phyloP scores from a whole-genome alignment of 306 rosid species.

The Pachyrhizus erosus region DNA sequence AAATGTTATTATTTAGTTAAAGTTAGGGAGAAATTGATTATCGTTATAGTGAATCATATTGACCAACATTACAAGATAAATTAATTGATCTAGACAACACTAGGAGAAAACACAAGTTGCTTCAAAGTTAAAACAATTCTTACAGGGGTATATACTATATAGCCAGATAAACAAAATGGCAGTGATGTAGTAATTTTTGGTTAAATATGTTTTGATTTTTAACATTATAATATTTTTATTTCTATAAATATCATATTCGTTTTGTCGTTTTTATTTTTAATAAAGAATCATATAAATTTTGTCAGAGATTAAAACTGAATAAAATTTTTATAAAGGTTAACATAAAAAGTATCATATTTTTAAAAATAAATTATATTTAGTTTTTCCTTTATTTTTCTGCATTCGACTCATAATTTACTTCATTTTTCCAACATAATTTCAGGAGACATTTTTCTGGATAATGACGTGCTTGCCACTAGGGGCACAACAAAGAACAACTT shows the following conservation, averaged over 20 bases:
- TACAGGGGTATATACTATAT: neutral
- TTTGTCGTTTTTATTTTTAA: neutral
- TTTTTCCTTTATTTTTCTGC: neutral
- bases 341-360: too few species aligned
- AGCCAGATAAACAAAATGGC: neutral
- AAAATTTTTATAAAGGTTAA: too few species aligned
- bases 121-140: neutral
- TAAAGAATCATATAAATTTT: too few species aligned
- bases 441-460: too few species aligned
- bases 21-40: neutral
- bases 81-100: neutral
- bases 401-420: neutral
- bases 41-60: conserved; percentile 4
- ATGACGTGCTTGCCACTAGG: too few species aligned
- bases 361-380: too few species aligned
- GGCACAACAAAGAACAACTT: too few species aligned
- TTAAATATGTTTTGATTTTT: neutral
- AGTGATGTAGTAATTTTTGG: neutral
- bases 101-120: neutral
- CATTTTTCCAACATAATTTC: too few species aligned
- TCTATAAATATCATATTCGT: neutral
- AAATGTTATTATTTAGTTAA: neutral
- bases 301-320: too few species aligned
- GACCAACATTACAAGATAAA: neutral
- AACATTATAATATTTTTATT: neutral